Base-by-base conservation (phyloP, 495 filamentous ascomycete genomes). In the Xylaria acuta region DNA sequence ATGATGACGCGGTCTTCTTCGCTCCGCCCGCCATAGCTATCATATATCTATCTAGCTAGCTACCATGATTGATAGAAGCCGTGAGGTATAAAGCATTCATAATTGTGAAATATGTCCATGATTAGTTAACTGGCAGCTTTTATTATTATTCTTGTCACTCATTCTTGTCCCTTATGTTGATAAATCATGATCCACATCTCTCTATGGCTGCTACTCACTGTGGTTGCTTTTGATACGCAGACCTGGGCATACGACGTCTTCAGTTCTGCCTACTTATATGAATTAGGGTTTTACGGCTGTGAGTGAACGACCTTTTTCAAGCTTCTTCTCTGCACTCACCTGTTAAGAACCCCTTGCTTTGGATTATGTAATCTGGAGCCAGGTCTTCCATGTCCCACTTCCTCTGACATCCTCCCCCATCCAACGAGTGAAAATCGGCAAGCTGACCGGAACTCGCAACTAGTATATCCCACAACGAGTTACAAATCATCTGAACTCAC, bases 281-380 rank as follows among this genome's bases (percentile, higher is more conserved):
- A 74, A 30, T 34, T 41, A 36, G 72, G 76, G 56, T 63, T 72
- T 38, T 73, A 69, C 25, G 71, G 71, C 14, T 63, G 69, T 71
- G 18, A 64, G 69, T 71, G 25, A 6, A 2, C 14, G 47, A 25
- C 8, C 25, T 1, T 34, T 59, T 20, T 34, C 53, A 38, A 60
- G 16, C 47, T 22, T 67, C 6, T 41, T 43, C 22, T 41, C 32
- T 40, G 14, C 53, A 32, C 27, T 56, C 53, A 2, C 14, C 53
- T 56, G 4, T 7, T 9, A 9, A 22, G 53, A 22, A 20, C 1
- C 38, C 38, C 36, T 64, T 18, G 2, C 12, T 40, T 36, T 36
- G 4, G 8, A 18, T 60, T 9, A 22, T 60, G 58, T 38, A 36
- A 60, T 38, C 20, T 56, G 27, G 12, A 38, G n/a, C 32, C 58